Base-by-base conservation (phyloP, 148 eudicot genomes). In the Polygonum maritimum region DNA sequence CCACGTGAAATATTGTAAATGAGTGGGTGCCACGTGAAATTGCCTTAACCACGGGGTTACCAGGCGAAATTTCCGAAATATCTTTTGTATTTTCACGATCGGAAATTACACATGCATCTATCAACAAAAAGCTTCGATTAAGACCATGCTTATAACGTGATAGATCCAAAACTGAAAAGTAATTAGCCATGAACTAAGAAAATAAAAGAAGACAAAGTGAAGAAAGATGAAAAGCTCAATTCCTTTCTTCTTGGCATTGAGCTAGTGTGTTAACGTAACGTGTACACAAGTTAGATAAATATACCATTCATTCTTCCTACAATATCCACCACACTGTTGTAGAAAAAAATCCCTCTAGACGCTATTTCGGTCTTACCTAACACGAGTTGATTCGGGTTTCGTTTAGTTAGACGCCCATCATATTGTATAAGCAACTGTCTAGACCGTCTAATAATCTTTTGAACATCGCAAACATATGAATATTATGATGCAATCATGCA, bases 71-170 rank as follows among this genome's bases (percentile, higher is more conserved):
- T n/a, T n/a, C n/a, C n/a, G n/a, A n/a, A 57, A 19, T 57, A 51
- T 51, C 19, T 51, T 51, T 51, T 49, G 18, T 51, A 51, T 18
- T 51, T 11, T 14, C 5, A 18, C 54, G 54, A 51, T 3, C 16
- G 16, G 16, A 51, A 58, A 58, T 54, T 54, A 54, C 8, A 54
- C n/a, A 13, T 13, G 40, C 4, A 33, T 31, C 70, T 4, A 31
- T 63, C 40, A 12, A 63, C 18, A 67, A 67, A 62, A 67, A 67
- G 71, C 22, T 67, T 11, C 22, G 44, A 67, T 35, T 8, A 33
- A 35, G 71, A 67, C 71, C 79, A 81, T 76, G 57, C 69, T 62
- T 62, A 3, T 26, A 62, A 62, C 38, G 38, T 62, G 69, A 22
- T 2, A 18, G 10, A 2, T 31, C 26, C 11, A 18, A 54, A 54